Base-by-base conservation (phyloP, 140 eudicot species). In the Oenanthe javanica region DNA sequence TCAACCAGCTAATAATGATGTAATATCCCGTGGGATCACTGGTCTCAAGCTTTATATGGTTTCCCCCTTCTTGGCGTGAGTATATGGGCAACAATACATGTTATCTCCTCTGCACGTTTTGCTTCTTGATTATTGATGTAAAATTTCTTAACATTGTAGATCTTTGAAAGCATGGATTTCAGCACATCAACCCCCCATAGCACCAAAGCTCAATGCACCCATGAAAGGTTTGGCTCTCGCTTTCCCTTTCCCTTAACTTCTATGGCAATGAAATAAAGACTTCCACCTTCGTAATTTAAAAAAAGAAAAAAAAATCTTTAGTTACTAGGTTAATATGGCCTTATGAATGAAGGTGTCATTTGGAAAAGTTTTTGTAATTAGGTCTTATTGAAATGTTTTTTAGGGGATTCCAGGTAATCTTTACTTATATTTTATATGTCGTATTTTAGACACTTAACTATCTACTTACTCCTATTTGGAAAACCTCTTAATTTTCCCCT, bases 11-110 rank as follows among this genome's bases (percentile, higher is more conserved):
- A 91, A 83, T 79, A 82, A 84, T 51, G 98, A 95, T 81, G 97
- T 95, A 77, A 95, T 95, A 86, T 89, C 99, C 25, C 97, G 97
- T 48, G 89, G 96, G 81, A 86, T 85, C 31, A 85, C 89, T 59
- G 99, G 99, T 61, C 93, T 92, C 77, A 95, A 95, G 91, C 97
- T 95, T 79, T 95, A 95, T 90, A 95, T 95, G 99, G 99, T 95
- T 85, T 85, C 98, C 85, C 99, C 99, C 15, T 95, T 95, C 85
- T 73, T 95, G 70, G 81, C 84, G 99, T 95, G 82, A 84, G 98
- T 88, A 51, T 66, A 31, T 54, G 45, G 7, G 4, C 18, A 27
- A 27, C 36, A 63, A 16, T 81, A 23, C 7, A 49, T 70, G 43
- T 43, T 43, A 15, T 81, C 52, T 79, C 57, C 50, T n/a, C 43